A percentile compares a stretch with the other conserved stretches of the same genome.
These are phyloP conservation scores for Biscogniauxia mediterranea DNA, from an alignment of 2,329 filamentous ascomycete species.

Conservation along the genomic window DNA sequence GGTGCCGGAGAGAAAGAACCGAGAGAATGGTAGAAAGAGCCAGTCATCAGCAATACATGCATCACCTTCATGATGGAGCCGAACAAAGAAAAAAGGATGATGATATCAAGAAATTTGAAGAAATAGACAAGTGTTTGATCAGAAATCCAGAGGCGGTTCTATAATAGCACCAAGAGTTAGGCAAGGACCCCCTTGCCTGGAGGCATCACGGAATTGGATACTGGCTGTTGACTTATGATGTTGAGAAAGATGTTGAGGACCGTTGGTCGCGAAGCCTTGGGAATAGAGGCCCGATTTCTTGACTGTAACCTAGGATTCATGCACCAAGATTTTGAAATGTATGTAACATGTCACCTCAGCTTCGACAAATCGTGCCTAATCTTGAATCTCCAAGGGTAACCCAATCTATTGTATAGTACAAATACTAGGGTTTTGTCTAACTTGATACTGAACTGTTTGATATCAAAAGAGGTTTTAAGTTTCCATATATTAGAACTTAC, in stretches of 20 bases:
- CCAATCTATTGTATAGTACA: too few species aligned
- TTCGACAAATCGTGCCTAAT: too few species aligned
- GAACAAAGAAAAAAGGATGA: slow-evolving; percentile 53
- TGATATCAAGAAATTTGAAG: slow-evolving; percentile 30
- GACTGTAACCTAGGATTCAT: neutral
- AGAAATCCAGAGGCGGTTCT: neutral
- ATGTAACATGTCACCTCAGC: too few species aligned
- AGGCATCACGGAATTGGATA: slow-evolving; percentile 37
- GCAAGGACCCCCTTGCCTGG: slow-evolving; percentile 39
- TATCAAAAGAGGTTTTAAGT: too few species aligned
- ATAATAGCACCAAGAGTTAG: neutral
- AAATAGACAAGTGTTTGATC: slow-evolving; percentile 29
- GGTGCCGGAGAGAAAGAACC: slow-evolving; percentile 55
- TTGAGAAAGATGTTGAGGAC: slow-evolving; percentile 36
- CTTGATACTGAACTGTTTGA: too few species aligned
- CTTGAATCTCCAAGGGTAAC: too few species aligned
- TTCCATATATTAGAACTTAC: too few species aligned
- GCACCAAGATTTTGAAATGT: too few species aligned
- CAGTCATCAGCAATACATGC: slow-evolving; percentile 58
- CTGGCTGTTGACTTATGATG: slow-evolving; percentile 39
- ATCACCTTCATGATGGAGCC: slow-evolving; percentile 57
- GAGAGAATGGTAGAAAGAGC: slow-evolving; percentile 58
- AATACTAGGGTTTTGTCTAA: too few species aligned
- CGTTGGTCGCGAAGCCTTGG: slow-evolving; percentile 23
- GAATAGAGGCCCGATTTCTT: neutral